Percentiles rank a stretch among this genome's conserved stretches.
Evolutionary conservation across 805 yeast genomes (phyloP).

Genomic region (Cyberlindnera maritima): DNA sequence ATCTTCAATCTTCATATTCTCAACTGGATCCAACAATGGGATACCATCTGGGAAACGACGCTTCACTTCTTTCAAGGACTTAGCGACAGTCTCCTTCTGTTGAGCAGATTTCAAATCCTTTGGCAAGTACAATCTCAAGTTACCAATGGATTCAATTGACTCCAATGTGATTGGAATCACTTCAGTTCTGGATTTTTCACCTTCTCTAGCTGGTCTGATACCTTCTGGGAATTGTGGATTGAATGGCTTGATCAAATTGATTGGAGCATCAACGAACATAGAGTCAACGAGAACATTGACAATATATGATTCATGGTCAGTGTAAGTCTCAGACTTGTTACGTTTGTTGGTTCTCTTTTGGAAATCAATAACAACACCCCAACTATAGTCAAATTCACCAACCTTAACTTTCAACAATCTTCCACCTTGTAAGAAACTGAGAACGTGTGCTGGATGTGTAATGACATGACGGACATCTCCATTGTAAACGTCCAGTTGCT

Average conservation of each 20-base stretch:
- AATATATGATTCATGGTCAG: constrained; percentile 87
- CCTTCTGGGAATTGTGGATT: constrained; percentile 84
- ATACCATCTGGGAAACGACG: constrained; percentile 87
- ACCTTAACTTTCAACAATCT: constrained; percentile 72
- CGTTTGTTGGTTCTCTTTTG: constrained; percentile 67
- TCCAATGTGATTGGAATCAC: constrained; percentile 82
- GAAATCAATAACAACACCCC: constrained; percentile 87
- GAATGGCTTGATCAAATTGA: constrained; percentile 71
- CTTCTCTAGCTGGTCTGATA: constrained; percentile 75
- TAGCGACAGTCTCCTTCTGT: constrained; percentile 59
- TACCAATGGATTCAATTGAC: constrained; percentile 72
- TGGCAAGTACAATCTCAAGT: constrained; percentile 79
- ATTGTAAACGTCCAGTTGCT: constrained; percentile 67
- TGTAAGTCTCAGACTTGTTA: constrained; percentile 51
- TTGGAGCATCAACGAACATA: constrained; percentile 82
- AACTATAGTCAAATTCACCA: constrained; percentile 72
- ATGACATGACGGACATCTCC: constrained; percentile 77
- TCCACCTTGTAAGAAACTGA: constrained; percentile 86
- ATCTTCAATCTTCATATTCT: constrained; percentile 89
- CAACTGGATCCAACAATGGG: constrained; percentile 88
- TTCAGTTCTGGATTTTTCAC: constrained; percentile 70
- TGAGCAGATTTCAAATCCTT: constrained; percentile 61
- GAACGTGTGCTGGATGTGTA: constrained; percentile 85
- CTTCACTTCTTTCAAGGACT: constrained; percentile 76
- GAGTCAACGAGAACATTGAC: constrained; percentile 80